A percentile compares a stretch with the other conserved stretches of the same genome.
Conservation (phyloP, 345 rosid genomes). For the Pistacia vera region DNA sequence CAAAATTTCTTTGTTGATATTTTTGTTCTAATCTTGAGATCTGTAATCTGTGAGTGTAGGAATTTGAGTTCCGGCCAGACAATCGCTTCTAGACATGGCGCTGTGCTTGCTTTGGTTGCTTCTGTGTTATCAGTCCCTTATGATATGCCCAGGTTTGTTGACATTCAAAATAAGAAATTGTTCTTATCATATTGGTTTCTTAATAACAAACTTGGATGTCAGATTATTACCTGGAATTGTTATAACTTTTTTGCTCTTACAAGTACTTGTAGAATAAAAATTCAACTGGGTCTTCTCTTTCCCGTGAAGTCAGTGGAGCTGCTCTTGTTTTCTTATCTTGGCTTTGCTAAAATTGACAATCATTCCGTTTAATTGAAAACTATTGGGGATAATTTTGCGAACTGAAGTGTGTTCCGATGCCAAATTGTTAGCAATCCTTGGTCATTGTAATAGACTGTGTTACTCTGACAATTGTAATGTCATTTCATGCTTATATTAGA, state of each 20-base stretch:
- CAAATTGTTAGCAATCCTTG: neutral
- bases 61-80: conserved; percentile 43
- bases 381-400: neutral
- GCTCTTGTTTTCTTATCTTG: neutral
- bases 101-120: conserved; percentile 95
- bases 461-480: neutral
- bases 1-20: neutral
- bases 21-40: conserved; percentile 9
- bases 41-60: conserved; percentile 46
- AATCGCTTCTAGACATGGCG: conserved; percentile 78
- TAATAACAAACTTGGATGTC: neutral
- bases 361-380: neutral
- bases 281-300: neutral
- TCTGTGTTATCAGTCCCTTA: conserved; percentile 95
- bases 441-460: neutral
- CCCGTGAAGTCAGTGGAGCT: neutral
- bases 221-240: no score
- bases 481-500: neutral
- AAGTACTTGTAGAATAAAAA: neutral
- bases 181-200: neutral
- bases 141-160: conserved; percentile 92
- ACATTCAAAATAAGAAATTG: conserved; percentile 8
- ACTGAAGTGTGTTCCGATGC: neutral
- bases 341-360: neutral
- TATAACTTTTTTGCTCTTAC: neutral